These are phyloP conservation scores for Fusarium sp. DNA, from an alignment of 2,329 filamentous ascomycete species.

Conservation along the genomic window DNA sequence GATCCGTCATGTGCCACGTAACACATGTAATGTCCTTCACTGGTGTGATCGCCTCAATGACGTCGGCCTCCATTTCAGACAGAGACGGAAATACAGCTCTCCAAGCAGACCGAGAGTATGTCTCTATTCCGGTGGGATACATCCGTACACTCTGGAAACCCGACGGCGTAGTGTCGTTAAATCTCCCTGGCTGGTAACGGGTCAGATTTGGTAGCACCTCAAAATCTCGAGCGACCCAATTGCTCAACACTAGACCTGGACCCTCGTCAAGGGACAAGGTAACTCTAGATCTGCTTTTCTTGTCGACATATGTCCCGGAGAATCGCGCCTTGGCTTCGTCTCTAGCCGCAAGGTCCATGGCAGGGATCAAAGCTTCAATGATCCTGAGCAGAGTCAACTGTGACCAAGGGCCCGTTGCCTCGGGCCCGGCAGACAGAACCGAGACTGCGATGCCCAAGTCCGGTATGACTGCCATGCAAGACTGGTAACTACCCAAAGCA, in stretches of 20 bases:
- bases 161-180: neutral
- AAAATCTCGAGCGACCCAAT: constrained; percentile 4
- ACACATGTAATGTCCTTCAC: constrained; percentile 8
- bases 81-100: constrained; percentile 3
- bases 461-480: neutral
- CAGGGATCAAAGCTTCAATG: constrained; percentile 1
- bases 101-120: neutral
- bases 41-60: neutral
- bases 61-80: neutral
- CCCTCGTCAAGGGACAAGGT: neutral
- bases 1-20: constrained; percentile 12
- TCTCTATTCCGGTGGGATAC: constrained; percentile 3
- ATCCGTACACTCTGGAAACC: neutral
- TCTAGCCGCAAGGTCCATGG: neutral
- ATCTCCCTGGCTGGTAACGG: constrained; percentile 3
- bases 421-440: constrained; percentile 6
- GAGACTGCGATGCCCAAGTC: constrained; percentile 1
- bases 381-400: neutral
- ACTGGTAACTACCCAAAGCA: neutral
- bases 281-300: neutral
- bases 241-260: neutral
- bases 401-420: neutral
- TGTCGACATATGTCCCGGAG: neutral
- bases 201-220: constrained; percentile 5
- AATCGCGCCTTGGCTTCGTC: constrained; percentile 3